phyloP scores from a whole-genome alignment of 768 basidiomycete genomes.

The Russula sp. region DNA sequence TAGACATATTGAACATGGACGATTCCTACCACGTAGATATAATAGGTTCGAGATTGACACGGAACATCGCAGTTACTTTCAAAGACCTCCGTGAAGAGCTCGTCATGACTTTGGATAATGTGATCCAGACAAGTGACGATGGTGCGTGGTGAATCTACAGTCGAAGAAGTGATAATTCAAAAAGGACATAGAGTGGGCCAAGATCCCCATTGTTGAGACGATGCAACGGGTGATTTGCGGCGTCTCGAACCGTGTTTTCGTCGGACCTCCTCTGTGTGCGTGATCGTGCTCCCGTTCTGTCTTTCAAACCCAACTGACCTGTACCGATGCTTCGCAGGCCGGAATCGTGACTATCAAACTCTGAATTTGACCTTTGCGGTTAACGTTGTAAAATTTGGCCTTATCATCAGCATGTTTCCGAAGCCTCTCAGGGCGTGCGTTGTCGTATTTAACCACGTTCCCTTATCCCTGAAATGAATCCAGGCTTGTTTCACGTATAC shows the following conservation, averaged over 20 bases:
- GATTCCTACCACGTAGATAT: conserved; percentile 26
- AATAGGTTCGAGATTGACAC: conserved; percentile 29
- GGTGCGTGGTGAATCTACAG: background rate
- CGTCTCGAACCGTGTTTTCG: conserved; percentile 32
- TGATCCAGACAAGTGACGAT: conserved; percentile 28
- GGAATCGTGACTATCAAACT: conserved; percentile 29
- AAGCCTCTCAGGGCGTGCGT: conserved; percentile 34
- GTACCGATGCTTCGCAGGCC: conserved; percentile 24
- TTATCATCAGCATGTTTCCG: conserved; percentile 32
- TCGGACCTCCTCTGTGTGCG: conserved; percentile 34
- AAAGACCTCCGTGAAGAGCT: conserved; percentile 29
- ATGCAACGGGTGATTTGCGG: conserved; percentile 29
- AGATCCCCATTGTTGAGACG: conserved; percentile 22
- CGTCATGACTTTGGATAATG: conserved; percentile 27
- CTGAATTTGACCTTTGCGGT: conserved; percentile 32
- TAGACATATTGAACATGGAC: conserved; percentile 26
- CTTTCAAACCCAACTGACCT: background rate
- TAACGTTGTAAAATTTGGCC: conserved; percentile 29
- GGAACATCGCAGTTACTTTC: conserved; percentile 25
- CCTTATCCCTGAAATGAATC: background rate
- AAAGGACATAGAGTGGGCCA: conserved; percentile 26
- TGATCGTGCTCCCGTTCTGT: background rate
- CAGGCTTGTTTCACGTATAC: conserved; percentile 21
- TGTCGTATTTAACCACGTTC: background rate
- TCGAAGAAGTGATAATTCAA: conserved; percentile 25